Evolutionary conservation across 495 filamentous ascomycete species (phyloP).

Genomic region (Usnea hakonensis): DNA sequence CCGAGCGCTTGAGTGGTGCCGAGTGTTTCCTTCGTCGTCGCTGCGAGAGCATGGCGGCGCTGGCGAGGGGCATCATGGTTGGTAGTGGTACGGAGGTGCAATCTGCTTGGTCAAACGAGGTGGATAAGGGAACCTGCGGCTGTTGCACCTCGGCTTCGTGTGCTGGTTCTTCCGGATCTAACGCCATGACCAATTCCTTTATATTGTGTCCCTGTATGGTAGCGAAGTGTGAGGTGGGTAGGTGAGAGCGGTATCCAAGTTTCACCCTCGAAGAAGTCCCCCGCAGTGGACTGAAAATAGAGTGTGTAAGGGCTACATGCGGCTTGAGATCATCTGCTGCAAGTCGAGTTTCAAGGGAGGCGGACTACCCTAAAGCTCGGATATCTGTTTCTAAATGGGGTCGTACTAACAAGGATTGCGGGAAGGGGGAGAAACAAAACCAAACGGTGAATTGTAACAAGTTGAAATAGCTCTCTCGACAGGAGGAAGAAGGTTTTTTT

Average conservation of each 20-base stretch:
- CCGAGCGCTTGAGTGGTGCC: slow-evolving; percentile 46
- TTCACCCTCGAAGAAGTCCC: slow-evolving; percentile 25
- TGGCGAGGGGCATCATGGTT: slow-evolving; percentile 17
- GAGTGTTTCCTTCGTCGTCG: slow-evolving; percentile 22
- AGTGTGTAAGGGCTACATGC: slow-evolving; percentile 20
- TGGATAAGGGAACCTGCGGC: slow-evolving; percentile 9
- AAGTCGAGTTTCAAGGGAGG: slow-evolving; percentile 22
- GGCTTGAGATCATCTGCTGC: slow-evolving; percentile 25
- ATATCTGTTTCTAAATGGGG: slow-evolving; percentile 22
- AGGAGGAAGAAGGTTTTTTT: neutral
- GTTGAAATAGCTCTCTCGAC: neutral
- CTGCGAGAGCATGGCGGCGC: slow-evolving; percentile 17
- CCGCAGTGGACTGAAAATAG: slow-evolving; percentile 28
- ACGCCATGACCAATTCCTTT: slow-evolving; percentile 19
- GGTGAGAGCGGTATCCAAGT: slow-evolving; percentile 20
- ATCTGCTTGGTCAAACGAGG: slow-evolving; percentile 14
- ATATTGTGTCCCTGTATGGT: slow-evolving; percentile 14
- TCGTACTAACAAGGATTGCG: slow-evolving; percentile 13
- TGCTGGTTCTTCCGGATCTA: slow-evolving; percentile 12
- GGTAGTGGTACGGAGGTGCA: slow-evolving; percentile 16
- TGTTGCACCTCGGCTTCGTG: slow-evolving; percentile 12
- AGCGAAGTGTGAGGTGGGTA: slow-evolving; percentile 8
- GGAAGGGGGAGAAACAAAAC: slow-evolving; percentile 19
- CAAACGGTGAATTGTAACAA: slow-evolving; percentile 18
- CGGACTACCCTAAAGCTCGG: slow-evolving; percentile 16